phyloP scores from a whole-genome alignment of 2,329 filamentous ascomycete genomes.

The Epichloe glyceriae region DNA sequence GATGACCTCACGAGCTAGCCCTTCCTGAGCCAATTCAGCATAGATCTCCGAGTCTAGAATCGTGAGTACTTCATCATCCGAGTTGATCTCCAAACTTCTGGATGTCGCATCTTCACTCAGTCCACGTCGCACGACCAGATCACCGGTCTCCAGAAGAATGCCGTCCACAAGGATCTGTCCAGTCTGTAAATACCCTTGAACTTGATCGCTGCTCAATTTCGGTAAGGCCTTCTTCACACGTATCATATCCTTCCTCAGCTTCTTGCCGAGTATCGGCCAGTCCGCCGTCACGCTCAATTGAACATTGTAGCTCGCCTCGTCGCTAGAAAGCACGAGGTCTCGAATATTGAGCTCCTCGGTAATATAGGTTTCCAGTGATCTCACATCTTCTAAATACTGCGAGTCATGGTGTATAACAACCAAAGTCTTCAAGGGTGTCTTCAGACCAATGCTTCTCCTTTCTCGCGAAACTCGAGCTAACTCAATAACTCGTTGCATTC shows the following conservation, averaged over 20 bases:
- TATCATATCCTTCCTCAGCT: conserved; percentile 87
- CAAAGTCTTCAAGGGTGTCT: conserved; percentile 80
- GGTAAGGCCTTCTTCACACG: conserved; percentile 88
- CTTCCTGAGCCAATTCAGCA: conserved; percentile 77
- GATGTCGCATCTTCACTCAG: conserved; percentile 60
- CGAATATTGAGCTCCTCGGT: conserved; percentile 83
- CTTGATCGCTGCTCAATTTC: conserved; percentile 61
- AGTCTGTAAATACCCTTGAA: conserved; percentile 61
- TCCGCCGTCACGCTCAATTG: conserved; percentile 83
- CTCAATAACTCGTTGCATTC: conserved; percentile 95
- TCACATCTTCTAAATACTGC: conserved; percentile 76
- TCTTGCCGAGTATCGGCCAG: conserved; percentile 91
- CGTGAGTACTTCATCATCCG: conserved; percentile 78
- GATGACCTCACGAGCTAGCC: conserved; percentile 82
- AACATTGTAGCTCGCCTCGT: conserved; percentile 85
- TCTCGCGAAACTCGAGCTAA: conserved; percentile 78
- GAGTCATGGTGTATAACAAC: conserved; percentile 77
- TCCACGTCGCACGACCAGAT: conserved; percentile 65
- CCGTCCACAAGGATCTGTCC: conserved; percentile 74
- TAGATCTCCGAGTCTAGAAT: conserved; percentile 78
- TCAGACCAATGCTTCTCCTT: conserved; percentile 69
- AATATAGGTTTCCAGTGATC: conserved; percentile 77
- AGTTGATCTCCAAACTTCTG: conserved; percentile 72
- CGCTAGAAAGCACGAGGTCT: conserved; percentile 69
- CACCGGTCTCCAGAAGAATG: conserved; percentile 68